phyloP scores from a whole-genome alignment of 208 protist species.

The Leishmania braziliensis region DNA sequence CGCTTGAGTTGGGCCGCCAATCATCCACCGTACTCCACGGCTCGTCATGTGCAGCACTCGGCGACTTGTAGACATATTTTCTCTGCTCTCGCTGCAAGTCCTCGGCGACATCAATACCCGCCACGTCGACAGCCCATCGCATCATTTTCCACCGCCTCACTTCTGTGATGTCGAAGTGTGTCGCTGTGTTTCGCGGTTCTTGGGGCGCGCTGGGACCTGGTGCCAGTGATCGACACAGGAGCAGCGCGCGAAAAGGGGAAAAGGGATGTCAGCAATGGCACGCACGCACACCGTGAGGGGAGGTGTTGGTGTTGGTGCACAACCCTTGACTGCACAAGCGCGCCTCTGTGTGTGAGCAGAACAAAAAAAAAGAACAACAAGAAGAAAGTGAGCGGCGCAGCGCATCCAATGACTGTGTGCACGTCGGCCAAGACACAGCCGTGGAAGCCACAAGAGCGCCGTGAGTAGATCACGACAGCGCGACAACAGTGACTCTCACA shows the following conservation, averaged over 20 bases:
- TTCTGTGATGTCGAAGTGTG: background rate
- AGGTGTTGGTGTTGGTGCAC: background rate
- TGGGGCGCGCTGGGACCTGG: background rate
- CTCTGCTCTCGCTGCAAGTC: constrained; percentile 66
- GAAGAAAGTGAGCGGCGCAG: background rate
- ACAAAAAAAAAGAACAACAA: too few relatives aligned
- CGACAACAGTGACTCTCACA: background rate
- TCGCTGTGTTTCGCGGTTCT: background rate
- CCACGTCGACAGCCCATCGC: constrained; percentile 81
- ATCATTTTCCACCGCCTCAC: constrained; percentile 48
- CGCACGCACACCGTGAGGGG: background rate
- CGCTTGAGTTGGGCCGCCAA: constrained; percentile 15
- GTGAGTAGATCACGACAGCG: background rate
- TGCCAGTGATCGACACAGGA: background rate
- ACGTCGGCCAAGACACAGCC: background rate
- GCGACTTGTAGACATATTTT: constrained; percentile 40
- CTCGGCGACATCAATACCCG: constrained; percentile 73
- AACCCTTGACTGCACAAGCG: background rate
- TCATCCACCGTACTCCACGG: constrained; percentile 20
- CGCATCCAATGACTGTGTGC: background rate
- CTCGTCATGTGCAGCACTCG: constrained; percentile 16
- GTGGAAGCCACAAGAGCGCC: background rate
- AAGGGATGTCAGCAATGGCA: background rate
- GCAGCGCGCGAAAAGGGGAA: background rate
- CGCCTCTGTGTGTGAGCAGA: background rate